Conservation (phyloP, 805 yeast genomes). For the Ogataea zsoltii region DNA sequence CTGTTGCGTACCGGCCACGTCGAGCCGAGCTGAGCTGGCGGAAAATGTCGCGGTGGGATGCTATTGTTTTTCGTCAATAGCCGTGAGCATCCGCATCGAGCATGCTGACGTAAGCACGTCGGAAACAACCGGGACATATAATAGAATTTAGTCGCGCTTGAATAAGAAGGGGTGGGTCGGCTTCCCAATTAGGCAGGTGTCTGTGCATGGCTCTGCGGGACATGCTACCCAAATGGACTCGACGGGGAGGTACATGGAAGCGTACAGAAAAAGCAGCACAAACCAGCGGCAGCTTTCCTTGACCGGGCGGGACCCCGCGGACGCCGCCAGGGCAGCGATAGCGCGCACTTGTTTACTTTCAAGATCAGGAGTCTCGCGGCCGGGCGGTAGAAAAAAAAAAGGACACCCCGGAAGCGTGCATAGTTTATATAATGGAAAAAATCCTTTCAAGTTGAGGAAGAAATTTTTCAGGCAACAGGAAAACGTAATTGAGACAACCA, state of each 20-base stretch:
- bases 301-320: background rate
- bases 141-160: background rate
- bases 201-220: constrained; percentile 5
- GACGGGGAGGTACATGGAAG: constrained; percentile 2
- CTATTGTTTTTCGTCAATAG: constrained; percentile 1
- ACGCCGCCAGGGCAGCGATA: background rate
- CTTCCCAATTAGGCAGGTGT: background rate
- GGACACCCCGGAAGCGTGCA: constrained; percentile 8
- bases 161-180: background rate
- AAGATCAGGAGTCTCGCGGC: background rate
- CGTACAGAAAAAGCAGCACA: background rate
- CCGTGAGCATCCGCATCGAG: background rate
- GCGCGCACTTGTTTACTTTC: constrained; percentile 4
- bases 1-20: background rate
- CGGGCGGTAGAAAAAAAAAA: constrained; percentile 5
- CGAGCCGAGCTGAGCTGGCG: background rate
- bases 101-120: constrained; percentile 2
- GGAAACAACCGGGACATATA: constrained; percentile 6
- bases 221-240: background rate
- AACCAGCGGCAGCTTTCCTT: no score
- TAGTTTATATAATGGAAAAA: constrained; percentile 8
- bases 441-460: constrained; percentile 6
- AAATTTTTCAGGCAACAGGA: background rate
- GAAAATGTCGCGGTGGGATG: constrained; percentile 6
- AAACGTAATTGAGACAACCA: no score